These are phyloP conservation scores for Rhodotorula toruloides DNA, from an alignment of 768 basidiomycete genomes.

Conservation along the genomic window DNA sequence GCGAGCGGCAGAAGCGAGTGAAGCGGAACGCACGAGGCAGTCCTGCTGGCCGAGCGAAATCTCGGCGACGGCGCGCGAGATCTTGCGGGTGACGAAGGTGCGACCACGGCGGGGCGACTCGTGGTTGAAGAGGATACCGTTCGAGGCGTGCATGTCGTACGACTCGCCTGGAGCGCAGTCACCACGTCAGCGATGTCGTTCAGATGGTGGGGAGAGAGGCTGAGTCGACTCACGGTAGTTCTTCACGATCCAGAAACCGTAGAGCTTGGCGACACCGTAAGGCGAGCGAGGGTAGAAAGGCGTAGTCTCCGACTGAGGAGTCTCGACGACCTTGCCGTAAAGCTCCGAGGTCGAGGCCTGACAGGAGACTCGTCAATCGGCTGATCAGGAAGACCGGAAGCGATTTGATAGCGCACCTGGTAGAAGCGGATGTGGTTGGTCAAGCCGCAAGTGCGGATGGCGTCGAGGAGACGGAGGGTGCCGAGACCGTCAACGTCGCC, in stretches of 20 bases:
- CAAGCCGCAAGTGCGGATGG: constrained; percentile 89
- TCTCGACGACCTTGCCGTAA: constrained; percentile 93
- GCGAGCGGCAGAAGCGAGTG: no score
- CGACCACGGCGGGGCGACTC: constrained; percentile 90
- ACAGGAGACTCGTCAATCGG: no score
- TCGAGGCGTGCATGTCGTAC: constrained; percentile 93
- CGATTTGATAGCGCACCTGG: constrained; percentile 56
- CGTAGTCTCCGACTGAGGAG: constrained; percentile 90
- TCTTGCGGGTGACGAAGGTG: constrained; percentile 95
- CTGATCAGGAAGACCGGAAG: no score
- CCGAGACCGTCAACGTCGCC: constrained; percentile 94
- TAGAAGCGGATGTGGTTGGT: constrained; percentile 92
- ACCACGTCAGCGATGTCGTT: no score
- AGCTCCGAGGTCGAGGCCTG: constrained; percentile 89
- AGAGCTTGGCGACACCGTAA: constrained; percentile 89
- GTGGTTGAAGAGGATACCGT: constrained; percentile 97
- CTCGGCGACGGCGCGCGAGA: constrained; percentile 84
- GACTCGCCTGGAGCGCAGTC: constrained; percentile 91
- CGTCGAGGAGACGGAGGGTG: constrained; percentile 90
- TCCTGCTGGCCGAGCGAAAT: constrained; percentile 81
- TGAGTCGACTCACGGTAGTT: constrained; percentile 43
- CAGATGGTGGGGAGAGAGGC: no score
- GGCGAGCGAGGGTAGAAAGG: constrained; percentile 98
- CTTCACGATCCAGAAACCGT: constrained; percentile 49
- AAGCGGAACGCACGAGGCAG: constrained; percentile 55